Evolutionary conservation across 306 rosid species (phyloP).

Genomic region (Quercus engelmannii): DNA sequence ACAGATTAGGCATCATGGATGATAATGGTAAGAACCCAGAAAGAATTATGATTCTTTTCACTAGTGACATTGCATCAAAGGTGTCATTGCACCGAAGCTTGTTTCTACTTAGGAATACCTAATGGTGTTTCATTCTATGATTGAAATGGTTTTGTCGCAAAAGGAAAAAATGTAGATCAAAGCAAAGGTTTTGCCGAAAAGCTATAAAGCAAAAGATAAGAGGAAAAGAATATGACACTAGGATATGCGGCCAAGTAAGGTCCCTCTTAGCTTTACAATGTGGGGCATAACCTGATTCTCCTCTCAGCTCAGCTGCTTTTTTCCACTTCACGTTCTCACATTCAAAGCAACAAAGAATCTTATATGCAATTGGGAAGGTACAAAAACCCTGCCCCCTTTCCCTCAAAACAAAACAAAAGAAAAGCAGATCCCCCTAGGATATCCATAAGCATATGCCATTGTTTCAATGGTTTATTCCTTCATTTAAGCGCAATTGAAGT

Average conservation of each 20-base stretch:
- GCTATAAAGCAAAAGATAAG: neutral
- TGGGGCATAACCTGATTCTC: conserved; percentile 4
- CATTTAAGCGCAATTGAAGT: neutral
- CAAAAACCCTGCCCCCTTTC: no score
- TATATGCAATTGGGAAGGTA: neutral
- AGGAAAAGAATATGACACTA: conserved; percentile 24
- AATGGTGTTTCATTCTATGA: neutral
- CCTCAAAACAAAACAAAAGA: neutral
- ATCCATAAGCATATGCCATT: conserved; percentile 37
- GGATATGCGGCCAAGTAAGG: conserved; percentile 21
- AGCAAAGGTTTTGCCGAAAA: conserved; percentile 1
- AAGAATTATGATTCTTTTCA: no score
- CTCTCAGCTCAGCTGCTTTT: conserved; percentile 10
- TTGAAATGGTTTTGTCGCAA: neutral
- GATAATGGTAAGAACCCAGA: no score
- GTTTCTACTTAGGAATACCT: neutral
- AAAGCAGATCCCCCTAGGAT: conserved; percentile 2
- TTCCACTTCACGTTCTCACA: neutral
- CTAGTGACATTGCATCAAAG: no score
- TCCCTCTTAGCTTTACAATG: neutral
- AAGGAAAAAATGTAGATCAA: neutral
- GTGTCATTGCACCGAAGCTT: no score
- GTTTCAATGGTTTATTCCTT: conserved; percentile 34
- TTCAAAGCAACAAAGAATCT: conserved; percentile 10
- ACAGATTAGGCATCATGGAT: no score